Conservation (phyloP, 768 basidiomycete genomes). For the Leccinum obscurum region DNA sequence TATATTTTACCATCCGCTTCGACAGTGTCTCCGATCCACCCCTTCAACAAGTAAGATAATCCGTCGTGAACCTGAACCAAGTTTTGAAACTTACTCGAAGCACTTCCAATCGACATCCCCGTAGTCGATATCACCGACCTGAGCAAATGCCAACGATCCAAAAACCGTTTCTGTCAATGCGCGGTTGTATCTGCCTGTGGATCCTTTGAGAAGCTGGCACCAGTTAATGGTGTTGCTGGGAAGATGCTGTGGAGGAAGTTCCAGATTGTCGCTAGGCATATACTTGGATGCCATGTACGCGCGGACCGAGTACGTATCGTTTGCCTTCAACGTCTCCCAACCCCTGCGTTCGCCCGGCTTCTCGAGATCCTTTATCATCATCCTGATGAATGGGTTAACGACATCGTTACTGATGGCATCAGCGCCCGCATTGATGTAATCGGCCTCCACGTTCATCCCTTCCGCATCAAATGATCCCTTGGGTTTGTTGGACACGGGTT, state of each 20-base stretch:
- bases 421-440: constrained; percentile 17
- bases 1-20: constrained; percentile 24
- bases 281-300: constrained; percentile 26
- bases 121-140: background rate
- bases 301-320: constrained; percentile 34
- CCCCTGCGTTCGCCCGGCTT: constrained; percentile 15
- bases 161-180: constrained; percentile 38
- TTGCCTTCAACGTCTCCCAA: constrained; percentile 28
- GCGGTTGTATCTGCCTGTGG: constrained; percentile 36
- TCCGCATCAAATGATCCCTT: constrained; percentile 9
- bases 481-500: background rate
- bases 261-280: constrained; percentile 20
- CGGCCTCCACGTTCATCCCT: constrained; percentile 7
- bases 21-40: constrained; percentile 28
- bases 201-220: constrained; percentile 32
- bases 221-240: constrained; percentile 31
- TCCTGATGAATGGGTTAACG: constrained; percentile 21
- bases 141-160: constrained; percentile 28
- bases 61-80: background rate
- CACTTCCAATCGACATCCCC: constrained; percentile 29
- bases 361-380: constrained; percentile 25
- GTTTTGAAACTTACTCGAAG: constrained; percentile 27
- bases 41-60: constrained; percentile 4
- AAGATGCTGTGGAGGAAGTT: constrained; percentile 20
- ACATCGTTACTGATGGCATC: constrained; percentile 21